Evolutionary conservation across 2,329 filamentous ascomycete genomes (phyloP), one percentile per base, ranked within the genome.

Genomic region (Myriosclerotinia scirpicola): DNA sequence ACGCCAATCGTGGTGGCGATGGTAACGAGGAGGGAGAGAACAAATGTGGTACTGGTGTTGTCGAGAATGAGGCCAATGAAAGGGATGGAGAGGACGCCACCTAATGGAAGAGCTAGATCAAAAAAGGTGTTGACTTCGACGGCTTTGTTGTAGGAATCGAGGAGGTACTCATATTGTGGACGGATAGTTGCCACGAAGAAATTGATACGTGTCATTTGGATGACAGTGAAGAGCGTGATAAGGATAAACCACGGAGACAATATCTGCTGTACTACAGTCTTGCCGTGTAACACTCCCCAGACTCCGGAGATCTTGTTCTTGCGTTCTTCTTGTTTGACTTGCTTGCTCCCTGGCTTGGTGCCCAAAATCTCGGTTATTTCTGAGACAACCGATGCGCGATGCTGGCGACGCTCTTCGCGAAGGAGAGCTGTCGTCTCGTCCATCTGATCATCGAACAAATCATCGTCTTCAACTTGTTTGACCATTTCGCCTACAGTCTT

Each of bases 181-280:
- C 90, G 85, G 69, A 96, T 89, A 2, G 93, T 96, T 4, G 93
- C 92, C 64, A 97, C 91, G 76, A 96, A 96, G 80, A 93, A 96
- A 79, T 96, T 96, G 83, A 96, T 96, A 40, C 90, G 84, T 2
- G 88, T 88, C 87, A 90, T 91, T 76, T 90, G 88, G 50, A 91
- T 79, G 42, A 90, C 83, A 38, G 73, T 96, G 76, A 96, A 94
- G 26, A 92, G 78, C 6, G 91, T 90, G 73, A 96, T 91, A 48
- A 96, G 83, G 22, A 92, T 81, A 77, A 95, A 97, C 92, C 92
- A 97, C 0, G 89, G 89, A 2, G 89, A 91, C 9, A 80, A 77
- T 71, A 97, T 90, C 78, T 97, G 93, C 73, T 91, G 80, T 30
- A 82, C 74, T 0, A 91, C 90, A 0, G 89, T 85, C 71, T 83